A percentile compares a stretch with the other conserved stretches of the same genome.
Conservation (phyloP, 257 asterid genomes). For the Ligustrum vulgare region DNA sequence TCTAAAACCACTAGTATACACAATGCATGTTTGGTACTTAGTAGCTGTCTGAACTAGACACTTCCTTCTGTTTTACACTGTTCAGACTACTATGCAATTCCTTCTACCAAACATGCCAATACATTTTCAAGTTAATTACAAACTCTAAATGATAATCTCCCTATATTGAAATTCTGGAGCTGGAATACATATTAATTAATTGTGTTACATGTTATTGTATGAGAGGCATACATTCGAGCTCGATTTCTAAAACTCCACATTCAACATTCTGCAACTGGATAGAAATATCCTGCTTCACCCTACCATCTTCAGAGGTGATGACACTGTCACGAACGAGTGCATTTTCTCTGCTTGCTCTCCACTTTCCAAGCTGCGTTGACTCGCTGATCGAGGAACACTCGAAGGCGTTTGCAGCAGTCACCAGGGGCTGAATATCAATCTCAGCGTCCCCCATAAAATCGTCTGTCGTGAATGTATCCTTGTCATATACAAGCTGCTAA, state of each 20-base stretch:
- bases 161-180: background rate
- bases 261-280: constrained; percentile 83
- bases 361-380: constrained; percentile 47
- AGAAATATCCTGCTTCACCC: constrained; percentile 63
- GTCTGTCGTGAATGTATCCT: constrained; percentile 83
- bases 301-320: constrained; percentile 60
- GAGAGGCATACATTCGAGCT: constrained; percentile 92
- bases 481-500: constrained; percentile 81
- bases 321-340: constrained; percentile 52
- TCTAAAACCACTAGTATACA: background rate
- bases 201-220: constrained; percentile 48
- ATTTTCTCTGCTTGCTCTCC: constrained; percentile 62
- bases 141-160: background rate
- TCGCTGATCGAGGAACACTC: constrained; percentile 51
- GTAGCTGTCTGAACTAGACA: background rate
- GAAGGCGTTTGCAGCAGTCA: constrained; percentile 74
- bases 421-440: constrained; percentile 77
- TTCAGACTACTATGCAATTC: background rate
- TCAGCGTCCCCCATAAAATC: constrained; percentile 97
- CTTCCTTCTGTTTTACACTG: background rate
- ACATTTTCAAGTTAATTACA: background rate
- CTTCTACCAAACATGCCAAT: background rate
- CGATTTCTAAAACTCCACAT: constrained; percentile 74
- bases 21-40: background rate
- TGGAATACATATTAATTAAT: background rate